These are phyloP conservation scores for Penicillium sp. DNA, from an alignment of 2,329 filamentous ascomycete species.

Conservation along the genomic window DNA sequence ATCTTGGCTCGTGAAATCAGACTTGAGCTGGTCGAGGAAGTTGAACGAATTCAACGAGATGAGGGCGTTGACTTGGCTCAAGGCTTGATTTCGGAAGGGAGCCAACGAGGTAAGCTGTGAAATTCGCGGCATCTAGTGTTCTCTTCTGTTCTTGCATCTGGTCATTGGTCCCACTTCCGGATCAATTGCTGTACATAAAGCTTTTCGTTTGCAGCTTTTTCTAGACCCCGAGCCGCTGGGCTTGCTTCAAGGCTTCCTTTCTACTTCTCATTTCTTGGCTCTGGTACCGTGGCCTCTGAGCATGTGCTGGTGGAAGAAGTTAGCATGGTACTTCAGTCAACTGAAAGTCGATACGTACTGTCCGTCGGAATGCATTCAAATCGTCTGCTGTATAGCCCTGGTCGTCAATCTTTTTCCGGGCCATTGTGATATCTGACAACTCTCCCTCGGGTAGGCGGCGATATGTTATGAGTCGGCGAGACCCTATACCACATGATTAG, in stretches of 20 bases:
- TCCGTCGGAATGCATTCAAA: constrained; percentile 65
- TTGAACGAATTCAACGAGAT: constrained; percentile 34
- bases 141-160: not conserved
- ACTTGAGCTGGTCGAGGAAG: constrained; percentile 38
- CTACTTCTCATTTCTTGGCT: not conserved
- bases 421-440: constrained; percentile 29
- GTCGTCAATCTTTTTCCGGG: constrained; percentile 36
- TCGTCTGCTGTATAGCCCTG: constrained; percentile 60
- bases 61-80: constrained; percentile 40
- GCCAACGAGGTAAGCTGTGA: constrained; percentile 25
- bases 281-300: constrained; percentile 9
- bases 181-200: not conserved
- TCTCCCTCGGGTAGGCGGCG: constrained; percentile 63
- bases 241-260: not conserved
- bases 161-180: not conserved
- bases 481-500: constrained; percentile 58
- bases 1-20: constrained; percentile 39
- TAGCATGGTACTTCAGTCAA: not conserved
- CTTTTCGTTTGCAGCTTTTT: not conserved
- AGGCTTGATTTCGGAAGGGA: constrained; percentile 4
- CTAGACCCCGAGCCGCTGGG: not conserved
- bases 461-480: constrained; percentile 84
- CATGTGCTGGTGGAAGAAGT: constrained; percentile 4
- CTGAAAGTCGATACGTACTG: constrained; percentile 25
- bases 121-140: not conserved